Conservation (phyloP, 331 rosid genomes). For the Spiraea crenata region DNA sequence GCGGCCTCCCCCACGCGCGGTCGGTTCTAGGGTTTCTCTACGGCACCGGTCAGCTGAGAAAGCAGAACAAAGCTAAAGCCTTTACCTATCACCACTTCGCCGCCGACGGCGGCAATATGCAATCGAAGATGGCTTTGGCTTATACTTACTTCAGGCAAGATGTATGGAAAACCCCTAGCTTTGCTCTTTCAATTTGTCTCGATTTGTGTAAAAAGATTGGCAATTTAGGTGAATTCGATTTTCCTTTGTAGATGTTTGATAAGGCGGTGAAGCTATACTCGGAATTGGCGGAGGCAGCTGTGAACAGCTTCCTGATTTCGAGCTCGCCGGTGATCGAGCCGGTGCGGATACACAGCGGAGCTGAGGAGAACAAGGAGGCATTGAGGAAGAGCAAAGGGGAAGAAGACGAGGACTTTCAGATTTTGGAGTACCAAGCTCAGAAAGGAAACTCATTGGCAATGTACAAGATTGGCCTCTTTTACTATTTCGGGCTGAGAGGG, state of each 20-base stretch:
- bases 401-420: constrained; percentile 91
- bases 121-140: constrained; percentile 95
- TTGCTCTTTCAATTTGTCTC: constrained; percentile 1
- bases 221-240: not conserved
- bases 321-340: constrained; percentile 87
- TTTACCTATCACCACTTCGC: constrained; percentile 78
- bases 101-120: constrained; percentile 71
- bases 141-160: constrained; percentile 84
- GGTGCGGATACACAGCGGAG: constrained; percentile 79
- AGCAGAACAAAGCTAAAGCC: constrained; percentile 61
- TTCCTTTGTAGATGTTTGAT: constrained; percentile 63
- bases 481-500: constrained; percentile 93
- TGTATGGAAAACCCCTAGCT: constrained; percentile 37
- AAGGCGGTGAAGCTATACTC: constrained; percentile 81
- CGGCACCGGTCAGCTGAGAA: constrained; percentile 69
- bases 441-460: constrained; percentile 91
- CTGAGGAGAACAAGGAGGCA: constrained; percentile 91
- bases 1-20: constrained; percentile 59
- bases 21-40: constrained; percentile 75
- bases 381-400: constrained; percentile 86
- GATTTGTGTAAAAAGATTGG: not conserved
- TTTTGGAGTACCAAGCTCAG: constrained; percentile 91
- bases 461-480: constrained; percentile 92
- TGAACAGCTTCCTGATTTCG: constrained; percentile 76
- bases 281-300: constrained; percentile 84